Percentiles rank a stretch among this genome's conserved stretches.
phyloP scores from a whole-genome alignment of 2,329 filamentous ascomycete genomes.

The Fusarium coicis region DNA sequence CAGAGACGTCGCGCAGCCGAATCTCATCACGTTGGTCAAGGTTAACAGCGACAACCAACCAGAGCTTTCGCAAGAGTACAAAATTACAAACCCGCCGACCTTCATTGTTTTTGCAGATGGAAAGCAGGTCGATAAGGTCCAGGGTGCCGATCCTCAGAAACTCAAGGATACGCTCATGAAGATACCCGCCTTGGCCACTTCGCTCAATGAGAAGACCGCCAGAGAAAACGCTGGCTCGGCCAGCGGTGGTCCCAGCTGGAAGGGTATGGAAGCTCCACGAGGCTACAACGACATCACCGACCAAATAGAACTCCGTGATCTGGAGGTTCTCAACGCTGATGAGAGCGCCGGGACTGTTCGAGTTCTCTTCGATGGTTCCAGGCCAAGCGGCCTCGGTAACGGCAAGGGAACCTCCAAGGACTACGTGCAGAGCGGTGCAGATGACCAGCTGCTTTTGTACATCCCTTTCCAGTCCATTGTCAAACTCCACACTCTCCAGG shows the following conservation, averaged over 20 bases:
- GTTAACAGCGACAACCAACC: slow-evolving; percentile 83
- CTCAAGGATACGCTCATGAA: slow-evolving; percentile 78
- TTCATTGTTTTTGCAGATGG: slow-evolving; percentile 88
- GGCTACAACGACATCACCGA: slow-evolving; percentile 87
- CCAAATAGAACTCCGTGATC: slow-evolving; percentile 79
- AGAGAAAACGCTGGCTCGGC: slow-evolving; percentile 54
- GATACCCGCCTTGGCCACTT: slow-evolving; percentile 73
- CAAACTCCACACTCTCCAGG: slow-evolving; percentile 87
- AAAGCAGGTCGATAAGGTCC: slow-evolving; percentile 72
- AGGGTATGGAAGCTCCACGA: slow-evolving; percentile 78
- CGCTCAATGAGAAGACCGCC: slow-evolving; percentile 49
- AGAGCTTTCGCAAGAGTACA: slow-evolving; percentile 78
- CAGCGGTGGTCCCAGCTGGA: slow-evolving; percentile 66
- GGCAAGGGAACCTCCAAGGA: slow-evolving; percentile 69
- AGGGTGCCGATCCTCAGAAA: slow-evolving; percentile 77
- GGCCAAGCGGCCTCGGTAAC: slow-evolving; percentile 72
- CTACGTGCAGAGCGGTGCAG: slow-evolving; percentile 96
- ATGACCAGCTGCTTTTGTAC: slow-evolving; percentile 95
- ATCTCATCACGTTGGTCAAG: slow-evolving; percentile 84
- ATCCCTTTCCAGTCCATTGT: slow-evolving; percentile 87
- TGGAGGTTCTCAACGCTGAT: slow-evolving; percentile 90
- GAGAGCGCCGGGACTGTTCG: slow-evolving; percentile 78
- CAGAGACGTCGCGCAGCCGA: slow-evolving; percentile 73
- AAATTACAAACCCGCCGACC: slow-evolving; percentile 83
- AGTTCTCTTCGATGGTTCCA: slow-evolving; percentile 75